Evolutionary conservation across 225 moss, liverwort and hornwort genomes (phyloP), one percentile per base, ranked within the genome.

Genomic region (Lunularia cruciata): DNA sequence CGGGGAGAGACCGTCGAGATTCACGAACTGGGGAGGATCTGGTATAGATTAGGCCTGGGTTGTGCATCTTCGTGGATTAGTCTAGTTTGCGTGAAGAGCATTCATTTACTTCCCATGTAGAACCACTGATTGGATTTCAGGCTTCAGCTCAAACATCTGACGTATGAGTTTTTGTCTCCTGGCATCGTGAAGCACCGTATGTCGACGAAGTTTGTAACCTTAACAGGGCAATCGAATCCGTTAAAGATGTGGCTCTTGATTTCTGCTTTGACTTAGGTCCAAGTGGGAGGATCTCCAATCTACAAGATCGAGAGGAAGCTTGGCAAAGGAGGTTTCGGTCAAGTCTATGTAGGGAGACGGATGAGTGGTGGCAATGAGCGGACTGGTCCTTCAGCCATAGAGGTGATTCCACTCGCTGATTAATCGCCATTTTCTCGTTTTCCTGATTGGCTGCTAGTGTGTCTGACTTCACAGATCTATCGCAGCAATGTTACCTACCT

Each of bases 231-330:
- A 18, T 48, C 47, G 8, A 57, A 3, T 33, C 10, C 33, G 5
- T 16, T 16, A 32, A 32, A 11, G 22, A 54, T 54, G 20, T 22
- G 39, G 25, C 23, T 20, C 31, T 1, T 67, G 48, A 36, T 20
- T 1, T 20, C 0, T 62, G 59, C 20, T 22, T 45, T 71, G 61
- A 19, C 45, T 51, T 76, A 98, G 96, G 96, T 98, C 0, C 96
- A 98, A 83, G 96, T 98, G 1, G 96, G 96, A 26, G 96, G 96
- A 37, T 98, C 96, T 12, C 96, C 96, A n/a, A 84, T 98, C 42
- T 98, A 98, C 81, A 98, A 92, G 88, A 98, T 98, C 75, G 96
- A 98, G 77, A 85, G 92, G 69, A 98, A 98, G 80, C 90, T 98
- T 4, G 96, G 96, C 18, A 98, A 98, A 69, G 96, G 96, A 75